Base-by-base conservation (phyloP, 495 filamentous ascomycete species). In the Aspergillus avenaceus region DNA sequence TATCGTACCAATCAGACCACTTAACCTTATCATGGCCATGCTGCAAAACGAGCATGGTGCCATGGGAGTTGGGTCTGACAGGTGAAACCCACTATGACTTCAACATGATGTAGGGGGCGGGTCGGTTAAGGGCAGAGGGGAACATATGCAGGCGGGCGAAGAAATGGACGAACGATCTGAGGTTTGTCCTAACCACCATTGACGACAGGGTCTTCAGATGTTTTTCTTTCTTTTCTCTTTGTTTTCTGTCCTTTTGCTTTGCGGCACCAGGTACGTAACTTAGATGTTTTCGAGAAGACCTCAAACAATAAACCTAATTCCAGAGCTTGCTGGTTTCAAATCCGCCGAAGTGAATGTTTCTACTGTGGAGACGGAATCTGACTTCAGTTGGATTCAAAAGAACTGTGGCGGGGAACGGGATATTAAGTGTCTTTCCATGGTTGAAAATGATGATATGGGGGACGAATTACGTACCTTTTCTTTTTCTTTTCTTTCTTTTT, bases 61-160 rank as follows among this genome's bases (percentile, higher is more conserved):
- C 24, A 44, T 16, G 9, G 24, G n/a, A n/a, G n/a, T n/a, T n/a
- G n/a, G 5, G 42, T 45, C 11, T n/a, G 22, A 31, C 42, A 21
- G 1, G 26, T 45, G 42, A 45, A 45, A 45, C 3, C 14, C 26
- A 28, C 27, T 12, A 25, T 45, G 42, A 32, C 42, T 45, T 21
- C 26, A 9, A 27, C 31, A 45, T 45, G 26, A 45, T 31, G 42
- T 45, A 31, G 42, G 42, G 42, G 42, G 42, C 42, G 23, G 29
- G 18, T 11, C 6, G 3, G 41, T 16, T 11, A 41, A 22, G 19
- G 28, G 9, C 28, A 31, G 34, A 21, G 8, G 7, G n/a, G 16
- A 38, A 38, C 34, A 21, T 18, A 38, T 14, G 6, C 2, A 21
- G 13, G 12, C 21, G 12, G 13, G 12, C 21, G 5, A 3, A 38